These are phyloP conservation scores for Dalbergia oliveri DNA, from an alignment of 306 rosid species.

Conservation along the genomic window DNA sequence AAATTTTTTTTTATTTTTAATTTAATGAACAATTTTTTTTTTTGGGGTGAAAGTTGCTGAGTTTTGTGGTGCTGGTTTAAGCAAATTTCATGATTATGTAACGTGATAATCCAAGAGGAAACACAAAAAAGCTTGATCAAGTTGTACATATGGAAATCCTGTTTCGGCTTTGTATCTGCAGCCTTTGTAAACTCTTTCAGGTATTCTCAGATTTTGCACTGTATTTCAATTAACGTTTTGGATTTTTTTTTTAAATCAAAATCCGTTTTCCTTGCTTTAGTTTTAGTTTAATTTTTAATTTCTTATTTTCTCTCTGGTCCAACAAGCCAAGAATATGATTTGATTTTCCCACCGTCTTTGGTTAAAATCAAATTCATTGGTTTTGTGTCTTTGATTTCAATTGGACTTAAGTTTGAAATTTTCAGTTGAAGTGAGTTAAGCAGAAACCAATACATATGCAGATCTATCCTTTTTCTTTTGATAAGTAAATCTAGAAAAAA, in stretches of 20 bases:
- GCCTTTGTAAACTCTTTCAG: constrained; percentile 4
- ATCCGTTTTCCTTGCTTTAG: too few relatives aligned
- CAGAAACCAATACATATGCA: background rate
- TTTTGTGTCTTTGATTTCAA: background rate
- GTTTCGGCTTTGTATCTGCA: constrained; percentile 27
- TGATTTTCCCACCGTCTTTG: background rate
- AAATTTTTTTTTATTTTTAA: background rate
- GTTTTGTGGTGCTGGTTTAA: background rate
- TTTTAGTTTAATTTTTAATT: background rate
- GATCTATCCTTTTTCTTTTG: background rate
- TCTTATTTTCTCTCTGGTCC: background rate
- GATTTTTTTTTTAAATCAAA: background rate
- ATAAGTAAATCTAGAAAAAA: background rate
- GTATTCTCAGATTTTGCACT: constrained; percentile 8
- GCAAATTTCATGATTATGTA: constrained; percentile 25
- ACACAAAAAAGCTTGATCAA: constrained; percentile 31
- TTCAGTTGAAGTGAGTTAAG: background rate
- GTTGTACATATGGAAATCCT: constrained; percentile 23
- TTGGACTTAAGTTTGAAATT: background rate
- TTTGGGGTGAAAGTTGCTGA: constrained; percentile 2
- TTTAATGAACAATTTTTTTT: background rate
- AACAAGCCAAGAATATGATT: background rate
- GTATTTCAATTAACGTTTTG: background rate
- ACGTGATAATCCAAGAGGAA: constrained; percentile 26
- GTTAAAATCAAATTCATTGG: background rate